Base-by-base conservation (phyloP, 192 early-diverging fungal species). In the Rhizophagus clarus region DNA sequence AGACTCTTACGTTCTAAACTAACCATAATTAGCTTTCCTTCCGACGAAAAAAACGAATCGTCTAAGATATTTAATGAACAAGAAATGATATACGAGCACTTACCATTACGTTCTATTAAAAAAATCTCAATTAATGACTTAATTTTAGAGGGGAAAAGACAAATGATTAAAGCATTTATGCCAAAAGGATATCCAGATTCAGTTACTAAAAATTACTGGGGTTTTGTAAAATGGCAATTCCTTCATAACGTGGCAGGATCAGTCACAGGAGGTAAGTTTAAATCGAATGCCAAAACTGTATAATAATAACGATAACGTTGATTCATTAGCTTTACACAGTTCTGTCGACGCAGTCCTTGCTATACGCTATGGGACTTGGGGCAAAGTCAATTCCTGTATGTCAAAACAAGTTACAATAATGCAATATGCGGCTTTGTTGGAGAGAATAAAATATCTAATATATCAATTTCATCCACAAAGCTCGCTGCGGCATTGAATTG, bases 401-500 rank as follows among this genome's bases (percentile, higher is more conserved):
- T 71, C 34, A 42, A 32, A 31, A 51, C 14, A n/a, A 31, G n/a
- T 71, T 71, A 71, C 31, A 31, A 32, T 40, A n/a, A 14, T 42
- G 40, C 15, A 24, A 34, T 72, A 45, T 42, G 51, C 51, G 51
- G 17, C 51, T 51, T 17, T 51, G 49, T 51, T 20, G 49, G 49
- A 51, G 49, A 22, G 29, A n/a, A 4, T 69, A 29, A 9, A 22
- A 22, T 29, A 69, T 69, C 31, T 70, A 40, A 70, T 70, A 42
- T 70, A 9, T 70, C 17, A 24, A 42, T 40, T 71, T 79, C 68
- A 49, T 49, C 9, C 14, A 17, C 10, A 31, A 74, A 85, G 63
- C 83, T 93, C 74, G 94, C 95, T 14, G 95, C 94, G 1, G 93
- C 95, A 0, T 90, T 95, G 47, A 97, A 95, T 84, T 97, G 95